A percentile compares a stretch with the other conserved stretches of the same genome.
Evolutionary conservation across 352 stramenopile species (phyloP).

Genomic region (Salisapilia sapeloensis): DNA sequence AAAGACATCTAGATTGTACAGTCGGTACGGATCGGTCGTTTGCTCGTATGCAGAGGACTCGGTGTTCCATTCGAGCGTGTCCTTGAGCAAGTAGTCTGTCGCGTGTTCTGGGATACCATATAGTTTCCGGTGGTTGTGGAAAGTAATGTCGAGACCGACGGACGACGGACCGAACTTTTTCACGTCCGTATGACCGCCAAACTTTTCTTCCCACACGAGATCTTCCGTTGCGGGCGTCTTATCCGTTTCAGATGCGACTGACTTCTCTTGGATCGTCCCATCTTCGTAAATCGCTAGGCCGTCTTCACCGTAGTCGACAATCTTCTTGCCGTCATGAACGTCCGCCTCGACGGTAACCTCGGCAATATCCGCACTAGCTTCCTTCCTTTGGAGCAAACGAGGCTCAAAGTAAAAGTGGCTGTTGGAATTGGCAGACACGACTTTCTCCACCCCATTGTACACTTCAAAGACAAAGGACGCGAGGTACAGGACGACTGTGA

Average conservation of each 20-base stretch:
- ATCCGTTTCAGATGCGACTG: conserved; percentile 7
- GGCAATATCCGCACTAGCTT: conserved; percentile 8
- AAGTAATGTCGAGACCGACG: conserved; percentile 92
- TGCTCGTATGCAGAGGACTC: conserved; percentile 3
- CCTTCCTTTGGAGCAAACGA: conserved; percentile 30
- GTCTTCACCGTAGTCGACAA: conserved; percentile 96
- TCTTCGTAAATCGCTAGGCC: conserved; percentile 94
- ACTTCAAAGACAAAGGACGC: conserved; percentile 44
- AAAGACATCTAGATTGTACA: conserved; percentile 99
- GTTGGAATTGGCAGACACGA: conserved; percentile 44
- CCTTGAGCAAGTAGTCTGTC: conserved; percentile 85
- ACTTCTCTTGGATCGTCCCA: conserved; percentile 72
- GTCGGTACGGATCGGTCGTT: conserved; percentile 90
- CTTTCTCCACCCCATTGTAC: conserved; percentile 40
- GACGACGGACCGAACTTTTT: conserved; percentile 82
- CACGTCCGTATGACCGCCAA: conserved; percentile 84
- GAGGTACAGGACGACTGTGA: conserved; percentile 35
- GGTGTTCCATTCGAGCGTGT: conserved; percentile 52
- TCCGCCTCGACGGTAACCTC: conserved; percentile 17
- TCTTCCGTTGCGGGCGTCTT: conserved; percentile 23
- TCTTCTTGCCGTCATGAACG: conserved; percentile 82
- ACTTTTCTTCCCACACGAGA: conserved; percentile 90
- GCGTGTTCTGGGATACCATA: conserved; percentile 98
- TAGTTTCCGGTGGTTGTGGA: conserved; percentile 71
- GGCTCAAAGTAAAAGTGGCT: conserved; percentile 59